These are phyloP conservation scores for Schrenkiella parvula DNA, from an alignment of 345 rosid species.

Conservation along the genomic window DNA sequence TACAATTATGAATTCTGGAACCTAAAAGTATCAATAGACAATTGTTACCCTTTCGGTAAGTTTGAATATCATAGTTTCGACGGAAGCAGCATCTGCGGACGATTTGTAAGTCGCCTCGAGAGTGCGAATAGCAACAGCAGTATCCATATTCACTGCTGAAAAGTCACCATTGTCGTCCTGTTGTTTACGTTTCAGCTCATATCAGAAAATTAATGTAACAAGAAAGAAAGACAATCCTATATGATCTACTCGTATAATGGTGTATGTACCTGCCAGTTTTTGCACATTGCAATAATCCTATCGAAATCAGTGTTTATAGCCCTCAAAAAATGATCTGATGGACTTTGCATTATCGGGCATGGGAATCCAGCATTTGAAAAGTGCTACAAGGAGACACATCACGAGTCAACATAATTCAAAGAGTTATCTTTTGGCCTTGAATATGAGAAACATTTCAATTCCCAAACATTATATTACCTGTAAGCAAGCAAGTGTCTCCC, in stretches of 20 bases:
- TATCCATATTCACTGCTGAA: constrained; percentile 97
- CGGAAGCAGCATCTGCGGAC: constrained; percentile 87
- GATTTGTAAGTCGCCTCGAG: constrained; percentile 95
- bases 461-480: constrained; percentile 46
- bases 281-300: constrained; percentile 98
- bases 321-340: constrained; percentile 97
- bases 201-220: not conserved
- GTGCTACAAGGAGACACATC: constrained; percentile 50
- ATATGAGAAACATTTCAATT: not conserved
- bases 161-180: constrained; percentile 98
- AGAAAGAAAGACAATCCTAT: not conserved
- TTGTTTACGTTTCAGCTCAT: not conserved
- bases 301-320: constrained; percentile 98
- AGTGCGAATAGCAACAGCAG: constrained; percentile 96
- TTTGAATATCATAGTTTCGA: constrained; percentile 68
- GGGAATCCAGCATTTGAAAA: constrained; percentile 99
- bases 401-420: not conserved
- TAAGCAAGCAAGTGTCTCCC: constrained; percentile 97
- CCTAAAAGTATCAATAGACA: not conserved
- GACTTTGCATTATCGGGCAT: constrained; percentile 99
- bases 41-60: constrained; percentile 75
- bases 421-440: not conserved
- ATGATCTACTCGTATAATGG: not conserved
- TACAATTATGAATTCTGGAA: not conserved
- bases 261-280: constrained; percentile 84